Evolutionary conservation across 805 yeast genomes (phyloP), one percentile per base, ranked within the genome.

Genomic region (Myxozyma melibiosi): DNA sequence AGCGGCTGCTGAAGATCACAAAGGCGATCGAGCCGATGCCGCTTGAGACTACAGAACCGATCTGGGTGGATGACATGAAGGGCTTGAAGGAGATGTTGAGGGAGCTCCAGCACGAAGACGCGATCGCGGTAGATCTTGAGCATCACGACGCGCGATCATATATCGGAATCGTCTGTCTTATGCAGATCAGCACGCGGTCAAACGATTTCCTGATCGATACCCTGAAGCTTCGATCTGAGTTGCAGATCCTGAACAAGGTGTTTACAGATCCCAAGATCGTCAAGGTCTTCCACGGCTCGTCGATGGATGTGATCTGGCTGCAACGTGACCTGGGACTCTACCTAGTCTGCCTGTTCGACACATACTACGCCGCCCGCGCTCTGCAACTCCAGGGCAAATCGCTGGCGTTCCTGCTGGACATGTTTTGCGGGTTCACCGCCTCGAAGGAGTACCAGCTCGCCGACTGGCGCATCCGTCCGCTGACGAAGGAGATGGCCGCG

Each of bases 271-370:
- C 98, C 0, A 65, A 73, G 4, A 84, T 92, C 31, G 76, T 89
- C 28, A 94, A 94, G 69, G 95, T 94, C 1, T 83, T 94, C 64
- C 99, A 94, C 71, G 99, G 99, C 59, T 96, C 99, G 0, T 85
- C 83, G 65, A 90, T 90, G 96, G 99, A 94, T 76, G 87, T 94
- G 3, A 84, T 90, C 43, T 94, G 99, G 99, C 76, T 94, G 34
- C 99, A 94, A 74, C 78, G 98, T 62, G 99, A 94, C 68, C 78
- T 94, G 54, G 99, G 99, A 0, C 71, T 94, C 8, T 94, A 94
- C 67, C 74, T 94, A 4, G 99, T 94, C 4, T 80, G 91, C 42
- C 72, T 94, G 28, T 92, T 94, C 70, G 99, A 94, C 71, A 94
- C 99, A 0, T 92, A 80, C 70, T 91, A 86, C 73, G 99, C 99